Evolutionary conservation across 2,329 filamentous ascomycete genomes (phyloP).

Genomic region (Bertia moriformis): DNA sequence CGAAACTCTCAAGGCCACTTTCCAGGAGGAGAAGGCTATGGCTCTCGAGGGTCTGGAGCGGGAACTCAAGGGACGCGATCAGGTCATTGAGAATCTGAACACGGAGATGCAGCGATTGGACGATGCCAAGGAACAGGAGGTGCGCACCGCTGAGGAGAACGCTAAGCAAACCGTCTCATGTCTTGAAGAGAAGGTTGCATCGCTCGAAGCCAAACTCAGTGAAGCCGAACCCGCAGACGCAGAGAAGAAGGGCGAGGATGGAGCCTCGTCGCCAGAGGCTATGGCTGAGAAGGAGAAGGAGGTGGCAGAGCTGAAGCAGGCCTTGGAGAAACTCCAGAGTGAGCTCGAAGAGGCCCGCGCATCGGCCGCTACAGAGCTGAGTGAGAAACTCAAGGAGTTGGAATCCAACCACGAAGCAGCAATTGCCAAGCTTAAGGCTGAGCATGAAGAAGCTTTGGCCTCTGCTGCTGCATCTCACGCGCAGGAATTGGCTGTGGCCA

Average conservation of each 20-base stretch:
- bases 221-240: not conserved
- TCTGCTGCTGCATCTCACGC: conserved; percentile 13
- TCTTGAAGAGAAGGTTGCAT: conserved; percentile 6
- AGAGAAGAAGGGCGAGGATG: conserved; percentile 11
- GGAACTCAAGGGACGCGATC: conserved; percentile 17
- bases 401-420: conserved; percentile 12
- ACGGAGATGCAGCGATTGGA: conserved; percentile 18
- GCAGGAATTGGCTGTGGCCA: conserved; percentile 15
- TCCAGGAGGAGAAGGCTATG: conserved; percentile 14
- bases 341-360: conserved; percentile 15
- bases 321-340: conserved; percentile 14
- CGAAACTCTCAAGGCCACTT: not conserved
- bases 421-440: conserved; percentile 13
- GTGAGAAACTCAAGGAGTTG: conserved; percentile 12
- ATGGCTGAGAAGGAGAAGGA: conserved; percentile 19
- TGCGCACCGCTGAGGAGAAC: conserved; percentile 15
- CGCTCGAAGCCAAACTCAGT: not conserved
- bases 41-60: conserved; percentile 13
- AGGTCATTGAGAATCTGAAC: conserved; percentile 20
- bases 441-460: conserved; percentile 10
- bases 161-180: conserved; percentile 11
- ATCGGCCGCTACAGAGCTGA: conserved; percentile 7
- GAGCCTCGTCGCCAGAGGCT: conserved; percentile 10
- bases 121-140: conserved; percentile 17
- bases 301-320: conserved; percentile 14